A percentile compares a stretch with the other conserved stretches of the same genome.
Evolutionary conservation across 2,329 filamentous ascomycete genomes (phyloP).

Genomic region (Cercospora janseana): DNA sequence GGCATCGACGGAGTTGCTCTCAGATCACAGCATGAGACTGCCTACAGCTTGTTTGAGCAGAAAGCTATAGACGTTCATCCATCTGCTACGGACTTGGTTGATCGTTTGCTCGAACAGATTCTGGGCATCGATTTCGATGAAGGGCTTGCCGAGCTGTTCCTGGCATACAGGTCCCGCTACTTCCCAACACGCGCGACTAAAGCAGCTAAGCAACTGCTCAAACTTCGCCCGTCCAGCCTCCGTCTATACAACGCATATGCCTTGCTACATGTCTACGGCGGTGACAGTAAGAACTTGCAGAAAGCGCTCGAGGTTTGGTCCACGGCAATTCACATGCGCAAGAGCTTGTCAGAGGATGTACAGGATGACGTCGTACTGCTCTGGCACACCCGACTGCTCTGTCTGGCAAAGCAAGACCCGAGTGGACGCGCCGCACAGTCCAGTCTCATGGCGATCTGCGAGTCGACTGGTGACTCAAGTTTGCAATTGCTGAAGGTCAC

Average conservation of each 20-base stretch:
- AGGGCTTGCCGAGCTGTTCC: constrained; percentile 63
- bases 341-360: constrained; percentile 40
- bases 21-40: constrained; percentile 17
- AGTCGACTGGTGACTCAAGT: background rate
- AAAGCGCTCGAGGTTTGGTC: constrained; percentile 64
- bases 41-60: constrained; percentile 14
- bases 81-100: constrained; percentile 32
- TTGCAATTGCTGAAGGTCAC: constrained; percentile 49
- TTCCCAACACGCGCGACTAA: constrained; percentile 60
- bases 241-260: constrained; percentile 78
- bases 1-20: background rate
- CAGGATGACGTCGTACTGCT: constrained; percentile 47
- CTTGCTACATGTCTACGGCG: constrained; percentile 63
- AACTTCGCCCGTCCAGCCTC: constrained; percentile 61
- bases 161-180: constrained; percentile 64
- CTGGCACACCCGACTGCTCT: constrained; percentile 65
- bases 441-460: constrained; percentile 7
- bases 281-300: constrained; percentile 46
- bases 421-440: background rate
- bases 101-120: constrained; percentile 59
- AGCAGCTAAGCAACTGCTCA: constrained; percentile 70
- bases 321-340: constrained; percentile 62
- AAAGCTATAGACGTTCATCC: constrained; percentile 8
- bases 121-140: constrained; percentile 49
- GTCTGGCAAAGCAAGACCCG: constrained; percentile 43